These are phyloP conservation scores for Alternaria triticimaculans DNA, from an alignment of 2,329 filamentous ascomycete species.

Conservation along the genomic window DNA sequence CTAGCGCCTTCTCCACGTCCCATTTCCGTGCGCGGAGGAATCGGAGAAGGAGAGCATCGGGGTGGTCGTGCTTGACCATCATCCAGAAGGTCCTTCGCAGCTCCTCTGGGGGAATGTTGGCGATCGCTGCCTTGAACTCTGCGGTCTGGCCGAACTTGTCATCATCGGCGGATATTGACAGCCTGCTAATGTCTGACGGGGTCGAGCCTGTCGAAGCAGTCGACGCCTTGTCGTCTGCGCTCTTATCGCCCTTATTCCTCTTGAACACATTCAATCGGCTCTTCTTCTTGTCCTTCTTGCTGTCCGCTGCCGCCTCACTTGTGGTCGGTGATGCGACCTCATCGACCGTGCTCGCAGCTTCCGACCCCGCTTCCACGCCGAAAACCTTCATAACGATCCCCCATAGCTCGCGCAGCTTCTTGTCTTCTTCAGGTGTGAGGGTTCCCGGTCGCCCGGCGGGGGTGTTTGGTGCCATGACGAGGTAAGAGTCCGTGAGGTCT, in stretches of 20 bases:
- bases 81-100: slow-evolving; percentile 85
- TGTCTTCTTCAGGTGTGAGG: slow-evolving; percentile 86
- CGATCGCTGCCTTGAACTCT: slow-evolving; percentile 82
- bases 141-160: slow-evolving; percentile 95
- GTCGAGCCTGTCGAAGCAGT: slow-evolving; percentile 31
- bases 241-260: slow-evolving; percentile 60
- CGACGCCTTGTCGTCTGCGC: slow-evolving; percentile 41
- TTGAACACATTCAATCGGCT: slow-evolving; percentile 75
- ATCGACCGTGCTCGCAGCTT: slow-evolving; percentile 35
- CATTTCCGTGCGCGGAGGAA: slow-evolving; percentile 66
- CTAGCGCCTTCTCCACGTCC: slow-evolving; percentile 89
- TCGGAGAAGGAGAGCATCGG: slow-evolving; percentile 72
- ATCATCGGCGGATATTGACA: slow-evolving; percentile 58
- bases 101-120: slow-evolving; percentile 76
- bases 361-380: slow-evolving; percentile 53
- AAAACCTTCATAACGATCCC: slow-evolving; percentile 75
- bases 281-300: slow-evolving; percentile 72
- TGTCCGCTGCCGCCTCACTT: slow-evolving; percentile 22
- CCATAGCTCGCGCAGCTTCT: slow-evolving; percentile 90
- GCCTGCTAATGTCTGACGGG: slow-evolving; percentile 37
- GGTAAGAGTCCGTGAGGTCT: slow-evolving; percentile 37
- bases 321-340: slow-evolving; percentile 15
- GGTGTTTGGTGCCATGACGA: slow-evolving; percentile 50
- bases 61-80: slow-evolving; percentile 95
- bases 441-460: slow-evolving; percentile 81